These are phyloP conservation scores for Eucalyptus tenuipes DNA, from an alignment of 345 rosid species.

Conservation along the genomic window DNA sequence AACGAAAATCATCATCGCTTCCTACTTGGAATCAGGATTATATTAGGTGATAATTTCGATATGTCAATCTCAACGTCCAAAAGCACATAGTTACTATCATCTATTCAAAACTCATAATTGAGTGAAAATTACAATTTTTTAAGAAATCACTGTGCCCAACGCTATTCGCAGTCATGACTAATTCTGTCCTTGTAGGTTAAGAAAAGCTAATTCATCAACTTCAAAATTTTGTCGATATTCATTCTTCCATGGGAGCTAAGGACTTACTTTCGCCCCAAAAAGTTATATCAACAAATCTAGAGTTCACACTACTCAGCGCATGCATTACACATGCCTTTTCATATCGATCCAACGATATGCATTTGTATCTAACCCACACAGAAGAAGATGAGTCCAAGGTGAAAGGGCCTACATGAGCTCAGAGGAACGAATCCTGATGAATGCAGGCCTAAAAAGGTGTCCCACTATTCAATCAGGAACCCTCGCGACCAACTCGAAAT, in stretches of 20 bases:
- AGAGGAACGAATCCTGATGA: background rate
- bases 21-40: background rate
- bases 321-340: background rate
- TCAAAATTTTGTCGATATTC: background rate
- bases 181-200: no score
- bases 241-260: background rate
- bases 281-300: background rate
- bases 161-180: rapidly evolving
- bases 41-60: background rate
- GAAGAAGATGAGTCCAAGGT: background rate
- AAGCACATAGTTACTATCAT: background rate
- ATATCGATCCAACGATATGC: background rate
- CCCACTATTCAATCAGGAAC: background rate
- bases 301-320: background rate
- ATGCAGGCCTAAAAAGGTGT: background rate
- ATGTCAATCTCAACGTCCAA: rapidly evolving
- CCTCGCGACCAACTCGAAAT: background rate
- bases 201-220: background rate
- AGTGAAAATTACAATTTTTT: background rate
- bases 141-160: background rate
- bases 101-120: background rate
- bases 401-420: background rate
- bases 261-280: background rate
- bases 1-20: background rate
- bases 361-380: background rate